These are phyloP conservation scores for Pelargonium australe DNA, from an alignment of 441 rosid species.

Conservation along the genomic window DNA sequence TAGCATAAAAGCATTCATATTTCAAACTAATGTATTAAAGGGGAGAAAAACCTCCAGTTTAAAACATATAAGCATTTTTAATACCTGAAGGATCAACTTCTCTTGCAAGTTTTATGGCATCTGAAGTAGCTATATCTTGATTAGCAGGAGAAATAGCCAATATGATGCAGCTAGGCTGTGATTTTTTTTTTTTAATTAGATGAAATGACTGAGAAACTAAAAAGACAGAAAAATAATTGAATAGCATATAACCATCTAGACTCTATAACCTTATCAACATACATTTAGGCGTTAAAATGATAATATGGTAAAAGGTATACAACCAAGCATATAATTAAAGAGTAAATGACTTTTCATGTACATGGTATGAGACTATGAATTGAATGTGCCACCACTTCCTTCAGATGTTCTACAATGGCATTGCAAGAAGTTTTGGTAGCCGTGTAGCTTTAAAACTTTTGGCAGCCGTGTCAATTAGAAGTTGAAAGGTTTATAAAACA, in stretches of 20 bases:
- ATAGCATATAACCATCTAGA: neutral
- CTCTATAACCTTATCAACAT: neutral
- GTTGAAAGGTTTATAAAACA: too few relatives aligned
- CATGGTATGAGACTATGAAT: too few relatives aligned
- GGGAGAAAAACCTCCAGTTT: neutral
- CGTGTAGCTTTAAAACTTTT: too few relatives aligned
- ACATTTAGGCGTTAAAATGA: neutral
- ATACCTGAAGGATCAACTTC: conserved; percentile 98
- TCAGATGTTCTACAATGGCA: too few relatives aligned
- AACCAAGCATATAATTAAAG: too few relatives aligned
- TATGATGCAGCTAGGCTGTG: conserved; percentile 86
- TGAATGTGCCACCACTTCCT: too few relatives aligned
- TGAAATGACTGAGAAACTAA: neutral
- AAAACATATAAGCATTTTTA: conserved; percentile 4
- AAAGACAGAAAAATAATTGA: neutral
- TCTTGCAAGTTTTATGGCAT: conserved; percentile 96
- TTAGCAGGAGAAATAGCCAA: conserved; percentile 98
- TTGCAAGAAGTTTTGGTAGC: too few relatives aligned
- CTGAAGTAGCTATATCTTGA: conserved; percentile 99
- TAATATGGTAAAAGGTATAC: too few relatives aligned
- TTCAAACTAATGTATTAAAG: neutral
- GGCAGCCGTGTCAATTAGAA: too few relatives aligned
- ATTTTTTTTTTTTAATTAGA: neutral
- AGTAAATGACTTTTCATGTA: too few relatives aligned
- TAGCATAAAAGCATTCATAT: too few relatives aligned